A percentile compares a stretch with the other conserved stretches of the same genome.
Conservation (phyloP, 345 rosid species). For the Euphorbia lathyris region DNA sequence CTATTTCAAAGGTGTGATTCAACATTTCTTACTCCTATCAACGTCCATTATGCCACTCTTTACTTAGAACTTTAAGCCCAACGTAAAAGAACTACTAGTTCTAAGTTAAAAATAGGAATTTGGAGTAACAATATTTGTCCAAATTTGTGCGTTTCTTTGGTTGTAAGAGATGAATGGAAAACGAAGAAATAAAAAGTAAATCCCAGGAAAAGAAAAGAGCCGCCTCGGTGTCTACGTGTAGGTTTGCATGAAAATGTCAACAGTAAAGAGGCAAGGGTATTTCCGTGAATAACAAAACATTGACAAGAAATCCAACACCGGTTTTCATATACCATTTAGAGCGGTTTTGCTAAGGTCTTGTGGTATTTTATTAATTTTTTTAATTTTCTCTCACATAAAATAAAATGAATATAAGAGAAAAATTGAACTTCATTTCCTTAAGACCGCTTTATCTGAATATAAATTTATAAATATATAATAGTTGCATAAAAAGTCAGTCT, state of each 20-base stretch:
- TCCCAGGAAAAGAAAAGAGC: constrained; percentile 14
- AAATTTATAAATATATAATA: background rate
- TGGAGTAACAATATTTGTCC: no score
- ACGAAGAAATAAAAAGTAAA: background rate
- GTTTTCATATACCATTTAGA: constrained; percentile 10
- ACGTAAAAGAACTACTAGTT: no score
- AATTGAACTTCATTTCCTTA: constrained; percentile 32
- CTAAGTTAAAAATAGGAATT: no score
- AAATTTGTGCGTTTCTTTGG: no score
- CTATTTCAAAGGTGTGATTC: no score
- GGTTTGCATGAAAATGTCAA: constrained; percentile 50
- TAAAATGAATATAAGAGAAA: constrained; percentile 24
- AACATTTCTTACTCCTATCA: no score
- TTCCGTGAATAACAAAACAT: constrained; percentile 23
- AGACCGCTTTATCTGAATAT: constrained; percentile 59
- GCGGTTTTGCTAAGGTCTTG: constrained; percentile 26
- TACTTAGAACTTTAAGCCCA: no score
- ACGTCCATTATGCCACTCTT: no score
- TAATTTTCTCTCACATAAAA: background rate
- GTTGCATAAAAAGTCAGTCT: constrained; percentile 22
- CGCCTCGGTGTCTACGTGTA: constrained; percentile 47
- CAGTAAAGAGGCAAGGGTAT: constrained; percentile 22
- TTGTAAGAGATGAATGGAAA: constrained; percentile 1
- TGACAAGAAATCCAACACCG: constrained; percentile 23
- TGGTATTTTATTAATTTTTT: constrained; percentile 10